Conservation (phyloP, 2,329 filamentous ascomycete species). For the Fusarium irregulare region DNA sequence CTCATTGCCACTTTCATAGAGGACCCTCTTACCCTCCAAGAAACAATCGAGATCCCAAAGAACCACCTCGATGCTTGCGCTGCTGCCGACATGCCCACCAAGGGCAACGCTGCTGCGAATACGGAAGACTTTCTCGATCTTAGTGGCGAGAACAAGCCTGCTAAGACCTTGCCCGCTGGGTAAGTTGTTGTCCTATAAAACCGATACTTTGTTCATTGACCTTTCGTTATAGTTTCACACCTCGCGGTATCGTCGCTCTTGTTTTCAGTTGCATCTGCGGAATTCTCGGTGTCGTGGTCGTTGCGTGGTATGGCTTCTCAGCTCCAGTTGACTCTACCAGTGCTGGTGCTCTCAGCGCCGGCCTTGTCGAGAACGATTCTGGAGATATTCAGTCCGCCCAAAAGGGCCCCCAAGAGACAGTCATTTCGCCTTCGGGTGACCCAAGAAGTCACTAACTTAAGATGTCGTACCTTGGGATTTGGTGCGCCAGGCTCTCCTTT, state of each 20-base stretch:
- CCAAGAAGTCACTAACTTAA: constrained; percentile 11
- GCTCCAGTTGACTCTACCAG: constrained; percentile 28
- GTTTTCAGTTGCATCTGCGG: constrained; percentile 78
- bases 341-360: constrained; percentile 27
- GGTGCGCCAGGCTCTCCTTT: background rate
- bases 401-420: constrained; percentile 29
- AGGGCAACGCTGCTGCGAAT: constrained; percentile 82
- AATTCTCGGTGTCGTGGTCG: constrained; percentile 73
- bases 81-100: constrained; percentile 60
- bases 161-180: constrained; percentile 71
- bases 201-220: background rate
- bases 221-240: constrained; percentile 65
- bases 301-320: constrained; percentile 71
- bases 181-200: constrained; percentile 40
- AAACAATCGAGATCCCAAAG: constrained; percentile 68
- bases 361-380: constrained; percentile 37
- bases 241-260: constrained; percentile 78
- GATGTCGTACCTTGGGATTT: background rate
- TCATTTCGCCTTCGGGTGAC: constrained; percentile 16
- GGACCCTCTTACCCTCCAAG: constrained; percentile 71
- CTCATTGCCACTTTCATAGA: constrained; percentile 74
- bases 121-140: constrained; percentile 72
- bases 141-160: constrained; percentile 67
- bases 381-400: constrained; percentile 3
- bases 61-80: constrained; percentile 69